Conservation (phyloP, 441 rosid genomes). For the Erysimum cheiri region DNA sequence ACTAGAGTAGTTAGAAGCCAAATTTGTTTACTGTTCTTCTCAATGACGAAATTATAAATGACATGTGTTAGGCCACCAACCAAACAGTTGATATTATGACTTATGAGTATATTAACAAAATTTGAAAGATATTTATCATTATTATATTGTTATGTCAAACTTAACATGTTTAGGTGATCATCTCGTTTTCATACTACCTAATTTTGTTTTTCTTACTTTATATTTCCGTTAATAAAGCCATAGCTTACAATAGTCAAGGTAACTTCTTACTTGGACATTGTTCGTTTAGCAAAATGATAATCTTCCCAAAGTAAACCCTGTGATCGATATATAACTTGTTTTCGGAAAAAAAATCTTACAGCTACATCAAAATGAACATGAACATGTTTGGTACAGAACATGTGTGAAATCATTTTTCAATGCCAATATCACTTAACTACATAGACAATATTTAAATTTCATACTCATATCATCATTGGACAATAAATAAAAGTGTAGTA, state of each 20-base stretch:
- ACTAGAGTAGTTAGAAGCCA: slow-evolving; percentile 40
- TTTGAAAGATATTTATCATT: not conserved
- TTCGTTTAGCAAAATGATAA: slow-evolving; percentile 17
- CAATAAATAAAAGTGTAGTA: too few relatives aligned
- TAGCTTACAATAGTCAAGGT: too few relatives aligned
- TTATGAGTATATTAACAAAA: slow-evolving; percentile 36
- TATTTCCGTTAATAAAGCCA: too few relatives aligned
- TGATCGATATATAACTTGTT: not conserved
- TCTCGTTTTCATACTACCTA: slow-evolving; percentile 34
- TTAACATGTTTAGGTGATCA: slow-evolving; percentile 40
- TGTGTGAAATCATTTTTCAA: not conserved
- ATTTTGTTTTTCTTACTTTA: not conserved
- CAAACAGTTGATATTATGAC: slow-evolving; percentile 40
- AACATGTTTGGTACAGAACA: not conserved
- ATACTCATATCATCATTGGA: too few relatives aligned
- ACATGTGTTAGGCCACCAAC: slow-evolving; percentile 49
- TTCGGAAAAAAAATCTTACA: not conserved
- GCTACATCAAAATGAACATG: slow-evolving; percentile 1
- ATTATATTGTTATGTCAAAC: slow-evolving; percentile 34
- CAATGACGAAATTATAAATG: slow-evolving; percentile 16
- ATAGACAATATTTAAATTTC: too few relatives aligned
- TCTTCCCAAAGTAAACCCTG: not conserved
- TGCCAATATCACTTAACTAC: too few relatives aligned
- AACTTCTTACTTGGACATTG: not conserved
- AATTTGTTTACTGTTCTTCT: slow-evolving; percentile 39